Base-by-base conservation (phyloP, 1,284 basidiomycete genomes). In the Apiotrichum siamense region DNA sequence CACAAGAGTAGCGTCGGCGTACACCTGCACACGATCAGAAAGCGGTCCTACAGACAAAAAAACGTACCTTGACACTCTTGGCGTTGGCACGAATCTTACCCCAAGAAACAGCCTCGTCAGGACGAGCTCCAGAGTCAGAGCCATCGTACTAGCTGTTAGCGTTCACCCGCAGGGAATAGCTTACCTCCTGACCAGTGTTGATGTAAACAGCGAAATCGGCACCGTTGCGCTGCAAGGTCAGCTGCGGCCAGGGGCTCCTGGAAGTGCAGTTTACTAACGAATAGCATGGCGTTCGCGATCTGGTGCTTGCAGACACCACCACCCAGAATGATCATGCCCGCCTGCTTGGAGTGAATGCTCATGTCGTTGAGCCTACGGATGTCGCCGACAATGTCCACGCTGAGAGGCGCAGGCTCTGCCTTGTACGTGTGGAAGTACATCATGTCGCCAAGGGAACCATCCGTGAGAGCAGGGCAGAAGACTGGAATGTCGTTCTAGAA, bases 241-340 rank as follows among this genome's bases (percentile, higher is more conserved):
- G 29, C 20, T 37, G 31, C 39, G 12, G n/a, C 23, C n/a, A 10
- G 9, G 10, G 20, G 13, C 17, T 17, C 10, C 6, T 11, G 50
- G 51, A 31, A 31, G 29, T 50, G 21, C 13, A 15, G n/a, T n/a
- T 11, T 6, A 73, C 79, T 66, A 70, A 94, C 92, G 67, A 98
- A 97, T 21, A 99, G 78, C 96, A 99, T 97, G 1, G 94, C 93
- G 67, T 99, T 99, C 17, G 93, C 93, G 52, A 99, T 97, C 69
- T 98, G 96, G 71, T 98, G 96, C 74, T 98, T 99, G 79, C 94
- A 97, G 9, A 99, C 94, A 2, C 96, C 96, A 15, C 96, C 96
- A 13, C 96, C 96, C 7, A 98, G 81, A 50, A 99, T 85, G 64
- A 98, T 93, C 90, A 98, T 98, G 3, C 96, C 96, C 6, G 96